Conservation (phyloP, 2,329 filamentous ascomycete species). For the Cercospora sp. region DNA sequence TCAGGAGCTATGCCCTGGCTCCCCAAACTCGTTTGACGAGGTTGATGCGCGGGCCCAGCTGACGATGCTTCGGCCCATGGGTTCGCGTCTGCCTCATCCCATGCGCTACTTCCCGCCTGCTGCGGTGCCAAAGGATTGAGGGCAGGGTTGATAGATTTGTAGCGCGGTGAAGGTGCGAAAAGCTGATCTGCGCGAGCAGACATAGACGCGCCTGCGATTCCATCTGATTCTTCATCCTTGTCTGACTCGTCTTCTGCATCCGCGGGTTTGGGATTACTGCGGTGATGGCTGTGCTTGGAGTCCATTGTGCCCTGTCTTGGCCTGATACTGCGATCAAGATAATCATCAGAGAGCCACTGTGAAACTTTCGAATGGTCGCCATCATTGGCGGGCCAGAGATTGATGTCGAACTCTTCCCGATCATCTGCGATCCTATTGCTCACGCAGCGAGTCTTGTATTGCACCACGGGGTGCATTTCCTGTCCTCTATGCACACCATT, state of each 20-base stretch:
- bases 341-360: constrained; percentile 14
- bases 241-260: neutral
- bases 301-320: neutral
- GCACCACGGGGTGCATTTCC: constrained; percentile 38
- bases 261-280: neutral
- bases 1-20: neutral
- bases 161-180: neutral
- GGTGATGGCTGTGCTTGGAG: neutral
- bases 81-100: neutral
- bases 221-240: neutral
- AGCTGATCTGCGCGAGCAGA: neutral
- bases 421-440: constrained; percentile 41
- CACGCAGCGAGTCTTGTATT: constrained; percentile 44
- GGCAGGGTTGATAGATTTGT: neutral
- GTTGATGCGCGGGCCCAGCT: neutral
- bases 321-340: neutral
- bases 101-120: neutral
- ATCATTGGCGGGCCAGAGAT: constrained; percentile 39
- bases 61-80: constrained; percentile 10
- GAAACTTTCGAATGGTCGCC: neutral
- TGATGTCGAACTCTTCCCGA: constrained; percentile 51
- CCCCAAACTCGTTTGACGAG: neutral
- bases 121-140: constrained; percentile 2
- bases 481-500: constrained; percentile 36
- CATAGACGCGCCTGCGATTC: neutral